Conservation (phyloP, 495 filamentous ascomycete genomes). For the Barbatosphaeria neglecta region DNA sequence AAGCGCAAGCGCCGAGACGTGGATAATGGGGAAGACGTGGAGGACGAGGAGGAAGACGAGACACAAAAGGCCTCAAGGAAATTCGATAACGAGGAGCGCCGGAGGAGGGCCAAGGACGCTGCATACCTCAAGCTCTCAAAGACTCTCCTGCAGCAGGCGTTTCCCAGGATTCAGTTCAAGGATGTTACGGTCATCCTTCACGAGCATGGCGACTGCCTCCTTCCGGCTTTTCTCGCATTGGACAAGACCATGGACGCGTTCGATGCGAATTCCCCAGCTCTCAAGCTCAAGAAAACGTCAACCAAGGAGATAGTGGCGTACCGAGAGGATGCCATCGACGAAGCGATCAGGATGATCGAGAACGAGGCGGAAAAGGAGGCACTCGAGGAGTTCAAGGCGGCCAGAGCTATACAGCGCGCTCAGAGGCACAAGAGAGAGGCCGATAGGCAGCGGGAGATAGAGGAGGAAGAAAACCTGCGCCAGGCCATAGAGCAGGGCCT, state of each 20-base stretch:
- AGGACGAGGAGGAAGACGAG: conserved; percentile 5
- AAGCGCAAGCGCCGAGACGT: conserved; percentile 24
- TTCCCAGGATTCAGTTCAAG: conserved; percentile 7
- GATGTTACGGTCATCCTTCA: conserved; percentile 9
- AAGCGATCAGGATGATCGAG: too few species aligned
- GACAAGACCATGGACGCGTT: conserved; percentile 8
- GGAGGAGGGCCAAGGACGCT: background rate
- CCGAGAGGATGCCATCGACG: background rate
- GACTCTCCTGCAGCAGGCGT: conserved; percentile 11
- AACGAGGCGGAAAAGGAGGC: conserved; percentile 12
- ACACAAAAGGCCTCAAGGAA: conserved; percentile 1
- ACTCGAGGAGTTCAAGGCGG: conserved; percentile 15
- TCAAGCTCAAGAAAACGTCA: conserved; percentile 12
- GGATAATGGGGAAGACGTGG: conserved; percentile 4
- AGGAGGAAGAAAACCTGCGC: conserved; percentile 32
- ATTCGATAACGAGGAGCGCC: background rate
- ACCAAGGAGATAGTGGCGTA: conserved; percentile 3
- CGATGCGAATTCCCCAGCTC: conserved; percentile 1
- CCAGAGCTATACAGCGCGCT: conserved; percentile 6
- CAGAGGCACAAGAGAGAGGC: conserved; percentile 11
- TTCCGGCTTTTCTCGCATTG: conserved; percentile 17
- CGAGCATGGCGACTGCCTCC: conserved; percentile 10
- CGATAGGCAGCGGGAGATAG: conserved; percentile 16
- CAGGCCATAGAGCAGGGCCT: conserved; percentile 33
- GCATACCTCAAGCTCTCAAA: conserved; percentile 8